phyloP scores from a whole-genome alignment of 257 asterid species.

The Petunia axillaris region DNA sequence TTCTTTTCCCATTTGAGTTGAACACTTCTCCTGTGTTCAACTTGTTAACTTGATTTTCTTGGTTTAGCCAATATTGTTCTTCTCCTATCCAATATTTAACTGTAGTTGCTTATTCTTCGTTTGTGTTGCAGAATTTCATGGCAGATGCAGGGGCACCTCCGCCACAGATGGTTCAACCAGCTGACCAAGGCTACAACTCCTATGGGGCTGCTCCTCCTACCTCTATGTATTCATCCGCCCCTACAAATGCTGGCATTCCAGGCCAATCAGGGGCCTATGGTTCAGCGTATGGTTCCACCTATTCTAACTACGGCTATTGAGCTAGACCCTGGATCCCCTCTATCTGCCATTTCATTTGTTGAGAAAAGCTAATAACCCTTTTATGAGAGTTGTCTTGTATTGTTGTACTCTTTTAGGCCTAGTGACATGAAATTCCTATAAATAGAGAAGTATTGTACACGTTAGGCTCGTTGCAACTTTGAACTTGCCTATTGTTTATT shows the following conservation, averaged over 20 bases:
- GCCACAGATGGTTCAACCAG: slow-evolving; percentile 52
- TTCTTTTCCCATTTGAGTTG: no score
- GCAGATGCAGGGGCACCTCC: slow-evolving; percentile 70
- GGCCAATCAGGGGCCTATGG: slow-evolving; percentile 78
- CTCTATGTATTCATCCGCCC: slow-evolving; percentile 53
- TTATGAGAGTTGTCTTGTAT: slow-evolving; percentile 14
- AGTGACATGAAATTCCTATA: slow-evolving; percentile 21
- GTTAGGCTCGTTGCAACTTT: slow-evolving; percentile 5
- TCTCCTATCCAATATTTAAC: neutral
- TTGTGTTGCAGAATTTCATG: slow-evolving; percentile 75
- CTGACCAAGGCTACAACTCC: slow-evolving; percentile 66
- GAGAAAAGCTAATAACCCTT: slow-evolving; percentile 21
- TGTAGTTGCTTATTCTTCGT: neutral
- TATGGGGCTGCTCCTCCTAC: slow-evolving; percentile 50
- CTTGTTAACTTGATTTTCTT: neutral
- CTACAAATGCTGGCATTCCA: slow-evolving; percentile 57
- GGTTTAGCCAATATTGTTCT: neutral
- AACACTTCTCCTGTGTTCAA: no score
- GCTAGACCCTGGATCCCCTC: neutral
- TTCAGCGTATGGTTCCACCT: slow-evolving; percentile 66
- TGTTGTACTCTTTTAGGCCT: slow-evolving; percentile 29
- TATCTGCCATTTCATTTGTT: slow-evolving; percentile 16
- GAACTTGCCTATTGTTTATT: neutral
- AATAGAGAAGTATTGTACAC: slow-evolving; percentile 2
- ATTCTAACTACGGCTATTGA: slow-evolving; percentile 76